Base-by-base conservation (phyloP, 2,329 filamentous ascomycete species). In the Stagonosporopsis vannaccii region DNA sequence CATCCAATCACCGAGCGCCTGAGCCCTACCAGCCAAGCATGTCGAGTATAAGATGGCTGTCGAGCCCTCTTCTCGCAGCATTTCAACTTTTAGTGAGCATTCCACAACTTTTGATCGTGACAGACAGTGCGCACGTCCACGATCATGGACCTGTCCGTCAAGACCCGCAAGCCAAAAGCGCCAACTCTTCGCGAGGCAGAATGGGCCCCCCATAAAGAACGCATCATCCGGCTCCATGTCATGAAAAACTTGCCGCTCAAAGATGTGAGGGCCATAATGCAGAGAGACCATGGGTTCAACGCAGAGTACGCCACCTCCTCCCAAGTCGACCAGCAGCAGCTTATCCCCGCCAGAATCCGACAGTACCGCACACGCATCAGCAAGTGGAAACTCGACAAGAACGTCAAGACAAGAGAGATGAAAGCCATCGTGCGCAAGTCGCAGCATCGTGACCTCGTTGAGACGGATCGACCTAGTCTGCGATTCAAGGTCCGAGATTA, bases 351-450 rank as follows among this genome's bases (percentile, higher is more conserved):
- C 25, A 68, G 65, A 20, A 2, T 54, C 33, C 55, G 65, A 22
- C 65, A 70, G 37, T 69, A 68, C 40, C 54, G 60, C 26, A 60
- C 46, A 30, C 60, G 58, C 12, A 59, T 68, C 32, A 63, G 20
- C 13, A 45, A 65, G 37, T 68, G 60, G 67, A 46, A 54, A 7
- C 40, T 57, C 12, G 60, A 64, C 51, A 69, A 68, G 48, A 67
- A 69, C 13, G 35, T 67, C 20, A 69, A 65, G 43, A 20, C 51
- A 0, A 9, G 51, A 4, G 66, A 69, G 45, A 68, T 66, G 59
- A 26, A 55, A 40, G 64, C 65, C 8, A 68, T 70, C 11, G 61
- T 69, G 11, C 44, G 64, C 22, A 66, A 63, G 25, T 54, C 25
- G 6, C 64, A 69, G 28, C 37, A 48, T n/a, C 57, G 66, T 30